Base-by-base conservation (phyloP, 495 filamentous ascomycete genomes). In the Hypoxylon intermedium region DNA sequence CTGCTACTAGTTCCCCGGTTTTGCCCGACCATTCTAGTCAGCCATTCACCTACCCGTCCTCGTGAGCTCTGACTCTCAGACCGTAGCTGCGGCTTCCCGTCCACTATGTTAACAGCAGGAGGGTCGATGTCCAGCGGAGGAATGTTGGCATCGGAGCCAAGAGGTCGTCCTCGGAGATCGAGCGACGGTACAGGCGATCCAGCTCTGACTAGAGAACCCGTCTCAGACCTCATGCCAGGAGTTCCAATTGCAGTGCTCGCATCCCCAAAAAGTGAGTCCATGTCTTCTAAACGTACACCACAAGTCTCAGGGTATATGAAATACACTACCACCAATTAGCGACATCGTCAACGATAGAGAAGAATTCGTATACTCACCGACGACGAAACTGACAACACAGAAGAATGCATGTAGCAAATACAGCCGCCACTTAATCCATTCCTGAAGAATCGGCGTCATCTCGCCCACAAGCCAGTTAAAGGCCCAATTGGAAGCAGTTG, bases 401-500 rank as follows among this genome's bases (percentile, higher is more conserved):
- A 96, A 98, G 71, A 98, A 98, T 11, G 94, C 94, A 74, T 98
- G 95, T 2, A 98, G 76, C 23, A 98, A 80, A 65, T 98, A 98
- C 44, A 98, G 75, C 40, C 93, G 85, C 95, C 94, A 98, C 58
- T 85, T 85, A 54, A 98, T 97, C 73, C 79, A 83, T 55, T 91
- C 90, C 72, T 98, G 94, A 36, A 98, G 78, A 57, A 98, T 83
- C 2, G 94, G 94, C 6, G 94, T 98, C 77, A 98, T 83, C 72
- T 92, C 89, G 36, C 94, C 95, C 21, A 98, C 95, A 4, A 98
- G 80, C 89, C 91, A 98, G 69, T 98, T 98, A 76, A 94, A 98
- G 2, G 93, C 91, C 95, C 95, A 98, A 70, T 98, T 98, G 6
- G 92, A 83, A 15, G 94, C 94, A 1, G 94, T 98, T 55, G 94